Percentiles rank a stretch among this genome's conserved stretches.
Conservation (phyloP, 2,329 filamentous ascomycete genomes). For the Colletotrichum tropicicola region DNA sequence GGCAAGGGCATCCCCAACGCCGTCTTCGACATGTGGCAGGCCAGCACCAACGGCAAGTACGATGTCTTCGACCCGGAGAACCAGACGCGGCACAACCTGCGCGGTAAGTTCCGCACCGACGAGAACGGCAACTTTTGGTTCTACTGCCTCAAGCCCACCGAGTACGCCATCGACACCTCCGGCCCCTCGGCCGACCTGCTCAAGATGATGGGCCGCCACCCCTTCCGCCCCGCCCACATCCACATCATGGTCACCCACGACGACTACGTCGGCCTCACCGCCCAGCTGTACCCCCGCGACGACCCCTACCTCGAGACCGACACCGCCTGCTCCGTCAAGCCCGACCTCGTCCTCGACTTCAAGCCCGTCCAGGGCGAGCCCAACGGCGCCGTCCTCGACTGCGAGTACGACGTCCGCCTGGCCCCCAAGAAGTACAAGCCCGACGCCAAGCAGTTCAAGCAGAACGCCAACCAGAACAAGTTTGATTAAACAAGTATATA, state of each 20-base stretch:
- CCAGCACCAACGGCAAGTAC: constrained; percentile 66
- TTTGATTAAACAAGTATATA: constrained; percentile 15
- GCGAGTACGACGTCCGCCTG: constrained; percentile 40
- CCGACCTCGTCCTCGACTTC: constrained; percentile 53
- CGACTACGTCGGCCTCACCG: constrained; percentile 70
- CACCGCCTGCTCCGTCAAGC: constrained; percentile 47
- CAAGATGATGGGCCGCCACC: constrained; percentile 35
- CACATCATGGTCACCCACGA: constrained; percentile 49
- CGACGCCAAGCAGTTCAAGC: constrained; percentile 31
- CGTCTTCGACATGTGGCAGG: constrained; percentile 69
- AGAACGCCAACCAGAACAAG: constrained; percentile 34
- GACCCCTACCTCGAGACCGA: constrained; percentile 60
- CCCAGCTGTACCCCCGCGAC: constrained; percentile 71
- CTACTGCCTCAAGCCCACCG: constrained; percentile 71
- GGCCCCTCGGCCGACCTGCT: constrained; percentile 40
- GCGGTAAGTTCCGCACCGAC: constrained; percentile 71
- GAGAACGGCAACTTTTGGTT: constrained; percentile 69
- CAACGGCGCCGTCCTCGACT: constrained; percentile 39
- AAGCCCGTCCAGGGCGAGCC: constrained; percentile 47
- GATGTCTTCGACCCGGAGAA: constrained; percentile 69
- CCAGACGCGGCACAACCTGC: constrained; percentile 69
- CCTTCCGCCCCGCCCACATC: constrained; percentile 35
- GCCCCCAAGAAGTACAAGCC: constrained; percentile 37
- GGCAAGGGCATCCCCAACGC: constrained; percentile 47
- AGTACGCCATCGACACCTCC: constrained; percentile 69